Base-by-base conservation (phyloP, 805 yeast genomes). In the Wickerhamomyces mucosus region DNA sequence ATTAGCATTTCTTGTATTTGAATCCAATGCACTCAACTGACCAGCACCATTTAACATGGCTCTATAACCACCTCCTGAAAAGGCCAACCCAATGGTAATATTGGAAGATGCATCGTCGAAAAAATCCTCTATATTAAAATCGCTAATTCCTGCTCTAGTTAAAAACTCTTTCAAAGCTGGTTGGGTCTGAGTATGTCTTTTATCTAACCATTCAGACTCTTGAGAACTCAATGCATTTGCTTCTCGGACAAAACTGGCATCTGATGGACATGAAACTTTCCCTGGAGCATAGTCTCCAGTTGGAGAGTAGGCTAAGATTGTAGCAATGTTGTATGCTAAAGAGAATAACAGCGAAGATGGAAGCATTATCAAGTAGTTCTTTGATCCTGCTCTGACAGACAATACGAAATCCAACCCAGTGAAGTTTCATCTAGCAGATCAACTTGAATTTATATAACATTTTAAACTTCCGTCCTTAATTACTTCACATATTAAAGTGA, bases 31-130 rank as follows among this genome's bases (percentile, higher is more conserved):
- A 3, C 86, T 59, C 23, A 84, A 55, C 53, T 76, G 77, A 27
- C 95, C 95, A 5, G 94, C 94, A 6, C 94, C 94, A 36, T 65
- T 55, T 26, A 84, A 59, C 92, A 85, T 82, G 27, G 95, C 94
- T 39, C 95, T 67, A 56, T 81, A 84, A 10, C 95, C 95, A 52
- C 95, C 95, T 30, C 95, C 95, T 12, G 82, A 67, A 50, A 75
- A 78, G n/a, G 86, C 75, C 9, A 68, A 40, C 13, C 72, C 85
- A 23, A 78, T 59, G 38, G 65, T 63, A 36, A 70, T 59, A 8
- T 72, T 45, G n/a, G 45, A 23, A 50, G 26, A 56, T 27, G 63
- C 48, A 7, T 45, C 35, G 31, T 59, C 55, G 28, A 67, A 45
- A 38, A 61, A 72, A 1, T 46, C 50, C 14, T 56, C 59, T 2